Percentiles rank a stretch among this genome's conserved stretches.
phyloP scores from a whole-genome alignment of 2,329 filamentous ascomycete species.

The Colletotrichum sp. region DNA sequence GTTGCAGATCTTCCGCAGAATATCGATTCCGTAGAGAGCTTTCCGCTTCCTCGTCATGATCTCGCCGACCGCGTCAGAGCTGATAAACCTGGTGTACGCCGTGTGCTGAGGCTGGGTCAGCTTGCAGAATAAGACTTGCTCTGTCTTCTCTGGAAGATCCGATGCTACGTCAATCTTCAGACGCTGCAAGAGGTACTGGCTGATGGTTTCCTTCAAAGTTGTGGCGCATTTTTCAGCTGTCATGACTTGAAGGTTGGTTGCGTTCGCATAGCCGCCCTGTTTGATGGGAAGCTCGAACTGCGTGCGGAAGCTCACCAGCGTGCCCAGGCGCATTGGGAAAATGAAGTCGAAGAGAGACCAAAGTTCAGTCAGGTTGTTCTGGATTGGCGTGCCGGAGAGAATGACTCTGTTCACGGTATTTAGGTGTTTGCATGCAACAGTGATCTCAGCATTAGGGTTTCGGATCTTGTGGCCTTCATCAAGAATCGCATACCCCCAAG shows the following conservation, averaged over 20 bases:
- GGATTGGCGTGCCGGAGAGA: conserved; percentile 94
- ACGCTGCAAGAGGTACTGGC: conserved; percentile 88
- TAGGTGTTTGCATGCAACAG: conserved; percentile 92
- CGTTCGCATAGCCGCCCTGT: conserved; percentile 92
- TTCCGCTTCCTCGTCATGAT: conserved; percentile 79
- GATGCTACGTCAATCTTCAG: conserved; percentile 93
- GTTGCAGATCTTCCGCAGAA: conserved; percentile 95
- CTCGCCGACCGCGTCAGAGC: conserved; percentile 82
- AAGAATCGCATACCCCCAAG: conserved; percentile 93
- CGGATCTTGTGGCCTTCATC: conserved; percentile 99
- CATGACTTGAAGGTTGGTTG: conserved; percentile 91
- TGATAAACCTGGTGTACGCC: conserved; percentile 81
- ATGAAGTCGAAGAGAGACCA: conserved; percentile 99
- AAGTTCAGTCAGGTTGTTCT: conserved; percentile 92
- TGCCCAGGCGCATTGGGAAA: conserved; percentile 93
- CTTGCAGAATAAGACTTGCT: conserved; percentile 96
- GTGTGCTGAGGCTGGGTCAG: conserved; percentile 79
- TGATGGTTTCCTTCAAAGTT: conserved; percentile 91
- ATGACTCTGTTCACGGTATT: conserved; percentile 91
- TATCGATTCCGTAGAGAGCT: conserved; percentile 87
- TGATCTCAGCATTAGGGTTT: conserved; percentile 94
- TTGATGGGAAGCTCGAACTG: conserved; percentile 95
- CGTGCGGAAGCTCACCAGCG: conserved; percentile 85
- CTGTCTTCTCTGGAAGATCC: conserved; percentile 92
- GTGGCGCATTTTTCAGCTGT: conserved; percentile 94